Percentiles rank a stretch among this genome's conserved stretches.
These are phyloP conservation scores for Citrus reticulata DNA, from an alignment of 345 rosid species.

Conservation along the genomic window DNA sequence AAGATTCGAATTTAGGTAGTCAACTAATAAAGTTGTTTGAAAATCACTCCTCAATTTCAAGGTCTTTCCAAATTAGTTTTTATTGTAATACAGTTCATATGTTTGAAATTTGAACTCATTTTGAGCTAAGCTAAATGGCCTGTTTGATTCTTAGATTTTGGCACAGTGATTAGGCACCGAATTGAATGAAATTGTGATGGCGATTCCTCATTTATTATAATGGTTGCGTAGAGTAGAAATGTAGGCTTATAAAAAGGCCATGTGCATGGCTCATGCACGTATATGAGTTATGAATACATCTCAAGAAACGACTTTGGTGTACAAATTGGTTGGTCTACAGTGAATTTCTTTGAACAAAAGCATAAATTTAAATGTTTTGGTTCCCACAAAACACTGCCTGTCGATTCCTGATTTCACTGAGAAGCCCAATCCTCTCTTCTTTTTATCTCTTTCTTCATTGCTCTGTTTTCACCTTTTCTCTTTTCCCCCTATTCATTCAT, in stretches of 20 bases:
- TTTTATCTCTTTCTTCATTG: conserved; percentile 8
- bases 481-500: conserved; percentile 14
- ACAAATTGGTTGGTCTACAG: neutral
- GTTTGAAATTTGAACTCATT: too few relatives aligned
- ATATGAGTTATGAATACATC: neutral
- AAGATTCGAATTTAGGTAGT: too few relatives aligned
- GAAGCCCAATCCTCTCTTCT: conserved; percentile 1
- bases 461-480: neutral
- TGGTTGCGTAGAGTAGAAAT: neutral
- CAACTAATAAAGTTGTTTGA: too few relatives aligned
- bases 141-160: too few relatives aligned
- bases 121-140: too few relatives aligned
- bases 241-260: conserved; percentile 3
- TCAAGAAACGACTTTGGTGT: neutral
- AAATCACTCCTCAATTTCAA: too few relatives aligned
- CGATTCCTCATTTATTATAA: too few relatives aligned
- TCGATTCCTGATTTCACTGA: conserved; percentile 18
- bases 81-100: too few relatives aligned
- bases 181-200: too few relatives aligned
- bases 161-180: too few relatives aligned
- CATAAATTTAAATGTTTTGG: neutral
- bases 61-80: too few relatives aligned
- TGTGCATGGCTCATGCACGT: conserved; percentile 33
- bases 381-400: neutral
- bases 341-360: conserved; percentile 26